phyloP scores from a whole-genome alignment of 2,329 filamentous ascomycete genomes.

The Trichoderma cornu-damae region DNA sequence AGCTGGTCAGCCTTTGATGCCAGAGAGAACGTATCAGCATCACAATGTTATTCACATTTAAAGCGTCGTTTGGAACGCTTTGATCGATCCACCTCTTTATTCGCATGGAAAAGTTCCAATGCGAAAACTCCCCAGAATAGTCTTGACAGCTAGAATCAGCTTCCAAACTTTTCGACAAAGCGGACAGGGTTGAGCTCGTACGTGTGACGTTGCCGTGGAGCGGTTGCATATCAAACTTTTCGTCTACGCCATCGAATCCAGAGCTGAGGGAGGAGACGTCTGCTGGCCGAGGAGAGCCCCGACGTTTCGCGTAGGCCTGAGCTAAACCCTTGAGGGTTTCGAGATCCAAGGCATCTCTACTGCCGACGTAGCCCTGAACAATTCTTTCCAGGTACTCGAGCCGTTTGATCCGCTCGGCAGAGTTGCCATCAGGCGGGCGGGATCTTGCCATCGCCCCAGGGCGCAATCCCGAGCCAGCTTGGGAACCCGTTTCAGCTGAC shows the following conservation, averaged over 20 bases:
- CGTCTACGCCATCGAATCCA: constrained; percentile 24
- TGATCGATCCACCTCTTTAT: constrained; percentile 47
- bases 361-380: constrained; percentile 17
- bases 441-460: constrained; percentile 1
- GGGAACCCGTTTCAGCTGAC: constrained; percentile 15
- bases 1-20: neutral
- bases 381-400: constrained; percentile 17
- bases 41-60: constrained; percentile 25
- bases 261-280: constrained; percentile 19
- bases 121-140: constrained; percentile 49
- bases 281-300: neutral
- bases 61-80: constrained; percentile 29
- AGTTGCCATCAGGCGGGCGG: neutral
- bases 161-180: neutral
- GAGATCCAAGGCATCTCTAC: constrained; percentile 15
- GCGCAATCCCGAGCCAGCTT: neutral
- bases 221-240: constrained; percentile 7
- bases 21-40: neutral
- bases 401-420: constrained; percentile 16
- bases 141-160: constrained; percentile 31
- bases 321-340: constrained; percentile 17
- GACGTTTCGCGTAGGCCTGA: constrained; percentile 8
- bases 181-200: neutral
- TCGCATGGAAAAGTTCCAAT: constrained; percentile 50
- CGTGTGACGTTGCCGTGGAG: constrained; percentile 9